Base-by-base conservation (phyloP, 441 rosid genomes). In the Bruguiera hainesii region DNA sequence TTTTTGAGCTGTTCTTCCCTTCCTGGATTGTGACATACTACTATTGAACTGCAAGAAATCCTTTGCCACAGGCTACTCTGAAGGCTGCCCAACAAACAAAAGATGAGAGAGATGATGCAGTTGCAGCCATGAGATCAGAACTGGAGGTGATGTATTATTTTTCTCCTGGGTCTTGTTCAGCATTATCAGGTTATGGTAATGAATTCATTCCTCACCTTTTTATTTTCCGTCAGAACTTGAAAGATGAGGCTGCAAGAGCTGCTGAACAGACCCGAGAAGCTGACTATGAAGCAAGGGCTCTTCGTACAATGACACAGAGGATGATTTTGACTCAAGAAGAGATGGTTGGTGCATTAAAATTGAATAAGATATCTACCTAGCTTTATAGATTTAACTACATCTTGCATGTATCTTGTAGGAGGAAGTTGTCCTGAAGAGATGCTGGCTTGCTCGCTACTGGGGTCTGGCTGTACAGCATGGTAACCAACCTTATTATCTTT, bases 391-490 rank as follows among this genome's bases (percentile, higher is more conserved):
- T 46, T 84, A 72, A 84, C 73, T 60, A 3, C 70, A 48, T 67
- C 30, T 31, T 66, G 53, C 56, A 67, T 61, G 57, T 62, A 55
- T 35, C 37, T 69, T 80, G 37, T 79, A 96, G 99, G 99, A 93
- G 80, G 99, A 96, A 81, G 98, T 96, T 68, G 98, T 89, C 71
- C 73, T 96, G 79, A 96, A 90, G 95, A 89, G 98, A 80, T 96
- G 99, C 66, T 96, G 99, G 99, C 99, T 96, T 76, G 94, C 98
- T 60, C 92, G 97, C 61, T 88, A 89, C 74, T 96, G 99, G 98
- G 90, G 91, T 64, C 84, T 96, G 69, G 97, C 97, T 71, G 94
- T 87, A 33, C 81, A 86, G 56, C 91, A 89, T 78, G 98, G 98
- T 96, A 87, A 77, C 71, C 23, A 59, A 63, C 67, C 61, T 74